phyloP scores from a whole-genome alignment of 768 basidiomycete species.

The Pisolithus albus region DNA sequence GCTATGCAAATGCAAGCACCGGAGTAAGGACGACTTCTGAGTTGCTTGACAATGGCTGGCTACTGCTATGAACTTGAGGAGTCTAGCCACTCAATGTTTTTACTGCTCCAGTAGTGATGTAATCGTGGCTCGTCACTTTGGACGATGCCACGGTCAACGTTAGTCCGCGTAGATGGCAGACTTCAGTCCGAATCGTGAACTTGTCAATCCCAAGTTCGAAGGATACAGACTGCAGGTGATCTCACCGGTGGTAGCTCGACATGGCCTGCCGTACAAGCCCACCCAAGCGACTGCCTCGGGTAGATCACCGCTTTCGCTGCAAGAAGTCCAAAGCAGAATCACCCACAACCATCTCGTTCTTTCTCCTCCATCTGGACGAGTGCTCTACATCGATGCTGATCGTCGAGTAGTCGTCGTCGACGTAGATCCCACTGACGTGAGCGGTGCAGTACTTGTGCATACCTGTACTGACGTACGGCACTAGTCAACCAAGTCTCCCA shows the following conservation, averaged over 20 bases:
- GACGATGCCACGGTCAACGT: not conserved
- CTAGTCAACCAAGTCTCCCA: slow-evolving; percentile 47
- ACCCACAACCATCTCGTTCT: slow-evolving; percentile 74
- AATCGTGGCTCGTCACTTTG: no score
- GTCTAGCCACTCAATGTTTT: no score
- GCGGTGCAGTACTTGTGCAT: slow-evolving; percentile 14
- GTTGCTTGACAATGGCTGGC: no score
- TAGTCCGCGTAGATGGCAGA: slow-evolving; percentile 20
- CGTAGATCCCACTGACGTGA: slow-evolving; percentile 51
- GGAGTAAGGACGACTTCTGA: no score
- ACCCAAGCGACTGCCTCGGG: slow-evolving; percentile 53
- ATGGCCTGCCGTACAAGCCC: slow-evolving; percentile 39
- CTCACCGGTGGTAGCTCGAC: slow-evolving; percentile 47
- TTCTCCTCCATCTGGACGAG: slow-evolving; percentile 37
- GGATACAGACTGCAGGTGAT: slow-evolving; percentile 70
- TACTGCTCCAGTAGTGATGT: no score
- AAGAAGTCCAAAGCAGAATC: slow-evolving; percentile 80
- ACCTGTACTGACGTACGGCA: slow-evolving; percentile 4
- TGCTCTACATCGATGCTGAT: slow-evolving; percentile 63
- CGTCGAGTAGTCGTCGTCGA: slow-evolving; percentile 55
- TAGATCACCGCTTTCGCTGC: slow-evolving; percentile 58
- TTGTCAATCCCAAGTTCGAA: slow-evolving; percentile 80
- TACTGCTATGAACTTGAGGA: no score
- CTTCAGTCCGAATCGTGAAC: slow-evolving; percentile 42
- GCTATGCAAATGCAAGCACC: slow-evolving; percentile 1